A percentile compares a stretch with the other conserved stretches of the same genome.
phyloP scores from a whole-genome alignment of 306 rosid genomes.

The Quercus rubra region DNA sequence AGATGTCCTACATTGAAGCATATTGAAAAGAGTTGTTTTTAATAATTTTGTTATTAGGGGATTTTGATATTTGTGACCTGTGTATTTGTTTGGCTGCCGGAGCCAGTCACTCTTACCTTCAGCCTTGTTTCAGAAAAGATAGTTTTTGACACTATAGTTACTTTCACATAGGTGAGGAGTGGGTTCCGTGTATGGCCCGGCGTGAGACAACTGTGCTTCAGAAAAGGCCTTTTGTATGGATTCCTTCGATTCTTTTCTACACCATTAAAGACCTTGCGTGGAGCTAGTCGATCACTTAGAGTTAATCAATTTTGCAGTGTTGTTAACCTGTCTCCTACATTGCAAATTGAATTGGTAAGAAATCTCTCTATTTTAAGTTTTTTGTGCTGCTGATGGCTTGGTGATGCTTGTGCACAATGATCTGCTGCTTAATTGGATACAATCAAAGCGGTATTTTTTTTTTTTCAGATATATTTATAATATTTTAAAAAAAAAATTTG shows the following conservation, averaged over 20 bases:
- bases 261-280: conserved; percentile 81
- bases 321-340: conserved; percentile 67
- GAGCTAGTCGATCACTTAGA: conserved; percentile 81
- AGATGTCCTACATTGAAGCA: neutral
- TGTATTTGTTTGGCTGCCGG: neutral
- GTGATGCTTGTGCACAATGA: neutral
- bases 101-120: neutral
- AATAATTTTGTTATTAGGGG: neutral
- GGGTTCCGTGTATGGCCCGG: conserved; percentile 75
- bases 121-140: conserved; percentile 2
- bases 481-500: neutral
- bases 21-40: neutral
- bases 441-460: neutral
- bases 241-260: conserved; percentile 65
- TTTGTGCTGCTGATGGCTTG: neutral
- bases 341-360: conserved; percentile 92
- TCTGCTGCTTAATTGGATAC: neutral
- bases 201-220: conserved; percentile 63
- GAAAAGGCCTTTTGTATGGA: conserved; percentile 80
- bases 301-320: conserved; percentile 93
- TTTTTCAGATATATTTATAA: neutral
- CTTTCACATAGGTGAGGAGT: conserved; percentile 53
- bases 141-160: conserved; percentile 9
- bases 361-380: conserved; percentile 5
- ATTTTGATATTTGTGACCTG: neutral